Evolutionary conservation across 306 rosid genomes (phyloP), one percentile per base, ranked within the genome.

Genomic region (Inga leiocalycina): DNA sequence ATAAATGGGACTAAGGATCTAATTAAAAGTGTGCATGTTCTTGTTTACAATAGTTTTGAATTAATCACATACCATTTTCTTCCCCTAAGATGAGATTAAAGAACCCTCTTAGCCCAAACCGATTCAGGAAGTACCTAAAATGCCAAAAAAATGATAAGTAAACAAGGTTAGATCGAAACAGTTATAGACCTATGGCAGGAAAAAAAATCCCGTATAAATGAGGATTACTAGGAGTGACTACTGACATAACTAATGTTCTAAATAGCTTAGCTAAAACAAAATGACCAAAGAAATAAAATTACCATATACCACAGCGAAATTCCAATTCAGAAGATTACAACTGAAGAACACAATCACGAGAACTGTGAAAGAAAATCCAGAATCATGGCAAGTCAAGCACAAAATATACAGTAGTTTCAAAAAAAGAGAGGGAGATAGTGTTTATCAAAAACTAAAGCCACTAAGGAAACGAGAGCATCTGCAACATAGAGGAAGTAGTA

Each of bases 1-100:
- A 79, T 54, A 39, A 79, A 79, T 72, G 61, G 27, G 2, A 56
- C 20, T 56, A 1, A 56, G 11, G 62, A 56, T 56, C 62, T 56
- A 56, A 56, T 20, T 19, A n/a, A 61, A 64, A 76, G 41, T 30
- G 34, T 4, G 6, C 16, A 27, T 4, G 43, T 46, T 24, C 27
- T 3, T 71, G 9, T 44, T 43, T 62, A 10, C 39, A 62, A 72
- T 51, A 51, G 69, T 20, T 37, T 84, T 59, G 7, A 86, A 41
- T 64, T 35, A n/a, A 44, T 76, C 22, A 86, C 99, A 66, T 76
- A 94, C 99, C 99, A 90, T 96, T 96, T 86, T 96, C 99, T 91
- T 96, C 99, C 37, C 99, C 99, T 88, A 96, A 87, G 83, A 96
- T 94, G 91, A 96, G 99, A 88, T 97, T 94, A 85, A 96, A 96